Percentiles rank a stretch among this genome's conserved stretches.
These are phyloP conservation scores for Nematocida parisii DNA, from an alignment of 371 early-diverging fungal genomes.

Conservation along the genomic window DNA sequence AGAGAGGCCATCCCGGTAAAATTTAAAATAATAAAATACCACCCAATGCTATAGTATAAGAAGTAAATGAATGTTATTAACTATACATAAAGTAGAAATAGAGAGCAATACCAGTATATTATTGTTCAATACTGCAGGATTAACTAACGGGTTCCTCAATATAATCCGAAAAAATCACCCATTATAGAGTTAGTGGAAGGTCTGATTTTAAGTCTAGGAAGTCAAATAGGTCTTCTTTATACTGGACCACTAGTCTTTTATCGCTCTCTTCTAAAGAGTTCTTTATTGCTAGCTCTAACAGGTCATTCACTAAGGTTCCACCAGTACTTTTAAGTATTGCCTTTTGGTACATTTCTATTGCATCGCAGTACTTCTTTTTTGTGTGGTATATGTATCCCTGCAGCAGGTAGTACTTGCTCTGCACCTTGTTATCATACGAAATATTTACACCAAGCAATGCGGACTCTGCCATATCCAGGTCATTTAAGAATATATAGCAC, in stretches of 20 bases:
- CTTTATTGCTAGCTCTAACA: conserved; percentile 57
- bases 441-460: conserved; percentile 19
- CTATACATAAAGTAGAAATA: too few relatives aligned
- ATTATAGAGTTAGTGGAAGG: conserved; percentile 13
- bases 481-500: conserved; percentile 31
- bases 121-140: too few relatives aligned
- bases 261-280: conserved; percentile 40
- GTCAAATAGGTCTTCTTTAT: conserved; percentile 54
- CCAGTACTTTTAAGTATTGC: conserved; percentile 32
- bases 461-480: background rate
- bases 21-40: background rate
- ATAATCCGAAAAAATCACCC: background rate
- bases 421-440: background rate
- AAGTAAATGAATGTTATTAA: background rate
- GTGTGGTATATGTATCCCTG: conserved; percentile 41
- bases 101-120: too few relatives aligned
- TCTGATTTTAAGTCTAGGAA: conserved; percentile 49
- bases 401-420: conserved; percentile 52
- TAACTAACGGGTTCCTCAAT: background rate
- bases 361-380: conserved; percentile 38
- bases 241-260: conserved; percentile 26
- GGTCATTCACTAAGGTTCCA: conserved; percentile 46
- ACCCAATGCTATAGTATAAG: conserved; percentile 6
- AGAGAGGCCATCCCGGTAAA: conserved; percentile 5
- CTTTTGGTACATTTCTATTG: conserved; percentile 53